Evolutionary conservation across 331 rosid species (phyloP).

Genomic region (Quercus lobata): DNA sequence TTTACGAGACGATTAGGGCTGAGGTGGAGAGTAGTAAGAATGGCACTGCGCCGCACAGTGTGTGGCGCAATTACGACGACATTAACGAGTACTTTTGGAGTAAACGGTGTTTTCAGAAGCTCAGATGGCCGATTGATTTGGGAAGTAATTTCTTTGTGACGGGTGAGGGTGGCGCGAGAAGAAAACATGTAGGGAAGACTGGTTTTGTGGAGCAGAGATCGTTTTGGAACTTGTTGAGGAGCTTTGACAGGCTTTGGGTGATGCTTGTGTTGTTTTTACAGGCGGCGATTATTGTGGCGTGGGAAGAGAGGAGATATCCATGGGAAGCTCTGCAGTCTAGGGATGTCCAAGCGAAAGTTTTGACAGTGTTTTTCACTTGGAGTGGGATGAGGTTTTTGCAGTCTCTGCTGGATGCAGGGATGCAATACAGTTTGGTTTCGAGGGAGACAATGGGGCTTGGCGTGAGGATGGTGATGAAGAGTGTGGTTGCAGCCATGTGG

Average conservation of each 20-base stretch:
- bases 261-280: conserved; percentile 87
- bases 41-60: conserved; percentile 88
- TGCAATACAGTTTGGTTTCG: conserved; percentile 84
- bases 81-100: conserved; percentile 97
- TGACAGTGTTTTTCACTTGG: conserved; percentile 87
- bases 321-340: conserved; percentile 65
- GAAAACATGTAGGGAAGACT: conserved; percentile 87
- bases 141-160: conserved; percentile 81
- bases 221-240: conserved; percentile 84
- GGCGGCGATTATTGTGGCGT: conserved; percentile 87
- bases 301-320: conserved; percentile 61
- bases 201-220: conserved; percentile 98
- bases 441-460: conserved; percentile 78
- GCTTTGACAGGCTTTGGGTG: conserved; percentile 91
- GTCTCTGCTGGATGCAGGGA: conserved; percentile 72
- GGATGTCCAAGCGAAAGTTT: conserved; percentile 58
- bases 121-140: conserved; percentile 83
- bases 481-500: conserved; percentile 73
- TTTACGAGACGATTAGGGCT: conserved; percentile 67
- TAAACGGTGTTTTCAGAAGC: conserved; percentile 83
- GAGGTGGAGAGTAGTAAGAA: conserved; percentile 79
- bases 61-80: conserved; percentile 96
- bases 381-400: conserved; percentile 76
- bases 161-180: conserved; percentile 20
- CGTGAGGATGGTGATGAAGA: conserved; percentile 77